Evolutionary conservation across 129 eudicot genomes (phyloP), one percentile per base, ranked within the genome.

Genomic region (Oenanthe sinensis): DNA sequence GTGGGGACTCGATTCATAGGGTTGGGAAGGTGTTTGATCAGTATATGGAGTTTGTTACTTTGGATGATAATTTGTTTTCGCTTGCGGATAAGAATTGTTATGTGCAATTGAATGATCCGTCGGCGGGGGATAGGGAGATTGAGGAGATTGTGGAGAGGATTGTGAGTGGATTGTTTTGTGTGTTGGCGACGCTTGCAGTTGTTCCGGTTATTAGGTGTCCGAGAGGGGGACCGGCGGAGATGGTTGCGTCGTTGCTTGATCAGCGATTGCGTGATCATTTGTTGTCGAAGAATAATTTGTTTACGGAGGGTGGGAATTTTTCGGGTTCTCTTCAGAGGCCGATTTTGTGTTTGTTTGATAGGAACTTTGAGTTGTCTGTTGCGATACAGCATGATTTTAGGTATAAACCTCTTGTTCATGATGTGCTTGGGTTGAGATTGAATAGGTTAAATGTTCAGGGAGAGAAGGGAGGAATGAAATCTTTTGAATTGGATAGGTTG

Each of bases 371-470:
- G 91, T 79, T 94, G 80, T 85, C 97, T 1, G 97, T 91, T 50
- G 96, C 96, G 36, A 91, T 94, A 68, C 98, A 94, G 72, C 97
- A 94, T 63, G 98, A 92, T 74, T 94, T 94, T 72, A 90, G 99
- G 84, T 96, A 96, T 71, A 89, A 88, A 69, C 94, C 96, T 15
- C 94, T 96, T 71, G 99, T 96, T 74, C 99, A 96, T 69, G 99
- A 96, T 79, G 92, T 96, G 71, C 92, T 96, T 76, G 99, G 97
- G 42, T 81, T 96, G 86, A 89, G 90, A 71, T 82, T 96, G 85
- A 96, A 96, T 81, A 88, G 92, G 82, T 77, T 96, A 80, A 90
- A 81, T 50, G 97, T 96, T 74, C 88, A 81, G 79, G 99, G 92
- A 19, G 98, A 90, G 75, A 91, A 89, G 82, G 97, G 95, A 22